phyloP scores from a whole-genome alignment of 768 basidiomycete species.

The Boletus coccyginus region DNA sequence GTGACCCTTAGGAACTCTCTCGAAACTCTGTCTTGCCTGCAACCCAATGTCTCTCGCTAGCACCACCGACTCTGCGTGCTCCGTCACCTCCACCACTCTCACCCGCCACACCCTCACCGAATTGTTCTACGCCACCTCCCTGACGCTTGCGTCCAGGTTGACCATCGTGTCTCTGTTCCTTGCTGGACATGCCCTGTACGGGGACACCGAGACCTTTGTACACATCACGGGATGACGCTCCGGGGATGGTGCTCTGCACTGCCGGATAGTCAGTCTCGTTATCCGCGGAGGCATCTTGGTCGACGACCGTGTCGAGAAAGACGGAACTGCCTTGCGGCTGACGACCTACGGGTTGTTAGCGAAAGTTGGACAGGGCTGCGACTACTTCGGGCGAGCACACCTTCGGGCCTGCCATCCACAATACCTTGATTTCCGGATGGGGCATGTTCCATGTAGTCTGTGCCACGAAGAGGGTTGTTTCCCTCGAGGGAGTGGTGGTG shows the following conservation, averaged over 20 bases:
- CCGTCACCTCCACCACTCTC: not conserved
- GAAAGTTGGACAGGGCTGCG: not conserved
- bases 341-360: slow-evolving; percentile 6
- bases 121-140: slow-evolving; percentile 20
- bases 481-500: slow-evolving; percentile 21
- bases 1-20: not conserved
- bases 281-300: slow-evolving; percentile 30
- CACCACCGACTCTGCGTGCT: not conserved
- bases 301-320: slow-evolving; percentile 30
- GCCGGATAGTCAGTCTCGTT: slow-evolving; percentile 3
- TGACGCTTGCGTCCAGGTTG: slow-evolving; percentile 28
- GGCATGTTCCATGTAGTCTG: slow-evolving; percentile 15
- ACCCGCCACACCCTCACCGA: slow-evolving; percentile 1
- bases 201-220: slow-evolving; percentile 31
- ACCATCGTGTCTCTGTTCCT: slow-evolving; percentile 36
- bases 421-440: slow-evolving; percentile 17
- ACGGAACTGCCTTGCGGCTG: slow-evolving; percentile 15
- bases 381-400: not conserved
- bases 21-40: slow-evolving; percentile 5
- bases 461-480: slow-evolving; percentile 13
- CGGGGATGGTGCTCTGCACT: slow-evolving; percentile 25
- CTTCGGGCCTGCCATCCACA: slow-evolving; percentile 19
- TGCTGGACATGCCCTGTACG: slow-evolving; percentile 32
- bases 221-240: slow-evolving; percentile 36
- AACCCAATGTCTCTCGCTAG: slow-evolving; percentile 9